These are phyloP conservation scores for Ramaria sp. DNA, from an alignment of 768 basidiomycete species.

Conservation along the genomic window DNA sequence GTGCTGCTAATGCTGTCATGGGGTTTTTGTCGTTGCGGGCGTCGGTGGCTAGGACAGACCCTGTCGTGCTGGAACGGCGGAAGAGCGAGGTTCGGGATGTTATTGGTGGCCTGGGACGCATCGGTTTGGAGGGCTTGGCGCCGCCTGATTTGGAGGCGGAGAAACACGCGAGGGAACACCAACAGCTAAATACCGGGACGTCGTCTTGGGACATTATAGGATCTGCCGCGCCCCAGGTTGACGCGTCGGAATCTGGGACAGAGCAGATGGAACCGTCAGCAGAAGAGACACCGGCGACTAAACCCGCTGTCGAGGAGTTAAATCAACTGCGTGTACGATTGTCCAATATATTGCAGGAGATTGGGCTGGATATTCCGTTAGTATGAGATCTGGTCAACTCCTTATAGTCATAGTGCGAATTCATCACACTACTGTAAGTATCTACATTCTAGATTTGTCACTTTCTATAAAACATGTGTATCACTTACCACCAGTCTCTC, in stretches of 20 bases:
- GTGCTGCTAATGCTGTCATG: slow-evolving; percentile 52
- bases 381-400: too few species aligned
- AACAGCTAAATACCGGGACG: slow-evolving; percentile 37
- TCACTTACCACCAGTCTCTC: too few species aligned
- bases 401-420: too few species aligned
- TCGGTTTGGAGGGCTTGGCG: slow-evolving; percentile 62
- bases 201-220: not conserved
- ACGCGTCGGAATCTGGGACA: not conserved
- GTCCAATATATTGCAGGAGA: not conserved
- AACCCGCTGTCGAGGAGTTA: not conserved
- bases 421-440: not conserved
- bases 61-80: slow-evolving; percentile 15
- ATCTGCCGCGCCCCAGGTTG: not conserved
- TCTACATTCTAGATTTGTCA: not conserved
- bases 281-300: not conserved
- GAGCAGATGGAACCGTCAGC: not conserved
- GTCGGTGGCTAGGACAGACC: not conserved
- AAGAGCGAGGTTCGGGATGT: slow-evolving; percentile 42
- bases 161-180: slow-evolving; percentile 60
- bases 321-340: not conserved
- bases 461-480: not conserved
- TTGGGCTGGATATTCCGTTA: not conserved
- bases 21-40: slow-evolving; percentile 36
- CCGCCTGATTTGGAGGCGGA: slow-evolving; percentile 72
- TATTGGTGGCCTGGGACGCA: slow-evolving; percentile 37